Base-by-base conservation (phyloP, 768 basidiomycete species). In the Mycena vulgaris region DNA sequence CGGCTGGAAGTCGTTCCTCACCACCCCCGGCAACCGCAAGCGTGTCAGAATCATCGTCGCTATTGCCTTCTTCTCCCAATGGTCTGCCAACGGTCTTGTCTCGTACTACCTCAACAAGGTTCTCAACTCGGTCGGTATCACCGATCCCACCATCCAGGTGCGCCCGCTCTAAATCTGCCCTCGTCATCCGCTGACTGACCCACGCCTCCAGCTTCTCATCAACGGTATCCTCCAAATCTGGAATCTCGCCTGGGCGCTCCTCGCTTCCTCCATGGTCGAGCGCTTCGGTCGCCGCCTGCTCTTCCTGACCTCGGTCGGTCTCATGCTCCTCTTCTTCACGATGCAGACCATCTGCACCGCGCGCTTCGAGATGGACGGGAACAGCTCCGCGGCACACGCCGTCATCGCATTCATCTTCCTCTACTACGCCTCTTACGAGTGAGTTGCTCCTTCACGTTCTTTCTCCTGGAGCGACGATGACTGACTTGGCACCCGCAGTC, bases 381-480 rank as follows among this genome's bases (percentile, higher is more conserved):
- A 78, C 47, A 23, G 75, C 17, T 76, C 77, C 5, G 89, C 92
- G 10, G 90, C 89, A 8, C 89, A 94, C 74, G 87, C 92, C 25
- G 89, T 94, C 80, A 92, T 96, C 67, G 93, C 89, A 3, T 92
- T 94, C 83, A 93, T 95, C 81, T 95, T 95, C 88, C 78, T 95
- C 66, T 95, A 89, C 84, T 94, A 93, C 77, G 90, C 90, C 11
- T 83, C 88, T 58, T 95, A 95, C 77, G 93, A 95, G 88, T 89
- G 76, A 72, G 88, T 82, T 19, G 33, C n/a, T 59, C 48, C n/a
- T n/a, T n/a, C n/a, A n/a, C n/a, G 28, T n/a, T 23, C 14, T 28
- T 27, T 45, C 48, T 30, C 25, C 27, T 13, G 51, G 8, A 19
- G 33, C 16, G 13, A n/a, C 28, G 19, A 35, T 39, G 16, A 28